Conservation (phyloP, 164 flowering plant species). For the Umbilicus rupestris region DNA sequence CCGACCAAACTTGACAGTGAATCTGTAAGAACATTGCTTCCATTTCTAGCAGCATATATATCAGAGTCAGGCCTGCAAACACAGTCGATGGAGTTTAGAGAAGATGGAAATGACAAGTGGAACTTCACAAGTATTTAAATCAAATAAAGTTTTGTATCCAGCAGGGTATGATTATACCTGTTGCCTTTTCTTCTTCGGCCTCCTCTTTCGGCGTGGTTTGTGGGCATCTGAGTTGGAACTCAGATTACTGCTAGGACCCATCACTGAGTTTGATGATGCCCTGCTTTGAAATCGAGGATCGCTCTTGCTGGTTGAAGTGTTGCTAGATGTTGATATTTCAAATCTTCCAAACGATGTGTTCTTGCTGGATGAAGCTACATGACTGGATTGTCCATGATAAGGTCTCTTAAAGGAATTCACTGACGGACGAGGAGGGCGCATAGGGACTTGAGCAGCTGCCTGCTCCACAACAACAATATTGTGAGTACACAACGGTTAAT, state of each 20-base stretch:
- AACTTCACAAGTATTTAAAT: background rate
- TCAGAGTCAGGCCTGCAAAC: slow-evolving; percentile 4
- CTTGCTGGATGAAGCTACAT: slow-evolving; percentile 45
- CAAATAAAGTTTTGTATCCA: background rate
- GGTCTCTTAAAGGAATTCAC: slow-evolving; percentile 25
- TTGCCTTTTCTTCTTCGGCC: slow-evolving; percentile 92
- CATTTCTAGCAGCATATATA: background rate
- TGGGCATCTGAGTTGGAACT: slow-evolving; percentile 95
- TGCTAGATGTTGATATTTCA: slow-evolving; percentile 46
- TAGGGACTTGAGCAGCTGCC: slow-evolving; percentile 61
- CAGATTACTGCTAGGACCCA: slow-evolving; percentile 59
- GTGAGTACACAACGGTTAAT: background rate
- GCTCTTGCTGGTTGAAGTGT: slow-evolving; percentile 45
- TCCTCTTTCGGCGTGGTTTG: slow-evolving; percentile 85
- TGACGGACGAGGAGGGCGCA: slow-evolving; percentile 86
- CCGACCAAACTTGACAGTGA: background rate
- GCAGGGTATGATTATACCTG: slow-evolving; percentile 23
- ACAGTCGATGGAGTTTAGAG: background rate
- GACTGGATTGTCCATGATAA: slow-evolving; percentile 28
- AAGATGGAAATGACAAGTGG: background rate
- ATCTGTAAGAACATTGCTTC: background rate
- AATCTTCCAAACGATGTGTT: slow-evolving; percentile 24
- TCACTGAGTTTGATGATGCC: slow-evolving; percentile 39
- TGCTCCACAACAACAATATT: slow-evolving; percentile 33
- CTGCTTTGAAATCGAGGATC: slow-evolving; percentile 30